These are phyloP conservation scores for Sarocladium brachiariae DNA, from an alignment of 2,329 filamentous ascomycete genomes.

Conservation along the genomic window DNA sequence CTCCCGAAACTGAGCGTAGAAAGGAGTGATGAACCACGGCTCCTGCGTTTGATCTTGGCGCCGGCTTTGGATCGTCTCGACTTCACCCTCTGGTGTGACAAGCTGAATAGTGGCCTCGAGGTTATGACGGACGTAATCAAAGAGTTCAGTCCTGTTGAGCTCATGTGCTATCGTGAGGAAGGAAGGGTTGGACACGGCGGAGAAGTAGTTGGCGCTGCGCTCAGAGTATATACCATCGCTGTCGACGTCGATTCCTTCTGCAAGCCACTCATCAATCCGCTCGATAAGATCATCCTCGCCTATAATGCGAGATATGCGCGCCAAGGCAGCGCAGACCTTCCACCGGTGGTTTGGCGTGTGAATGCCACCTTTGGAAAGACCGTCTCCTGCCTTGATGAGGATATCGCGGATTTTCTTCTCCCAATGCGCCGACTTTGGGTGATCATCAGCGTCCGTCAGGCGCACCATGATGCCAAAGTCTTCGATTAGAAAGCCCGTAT, in stretches of 20 bases:
- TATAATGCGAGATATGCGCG: constrained; percentile 14
- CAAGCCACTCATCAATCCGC: constrained; percentile 15
- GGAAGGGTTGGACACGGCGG: constrained; percentile 15
- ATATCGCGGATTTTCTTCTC: constrained; percentile 14
- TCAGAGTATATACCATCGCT: constrained; percentile 17
- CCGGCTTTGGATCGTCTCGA: constrained; percentile 15
- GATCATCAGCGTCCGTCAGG: constrained; percentile 14
- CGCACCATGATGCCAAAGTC: constrained; percentile 16
- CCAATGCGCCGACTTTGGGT: constrained; percentile 11
- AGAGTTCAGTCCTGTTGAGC: constrained; percentile 13
- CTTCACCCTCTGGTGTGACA: constrained; percentile 13
- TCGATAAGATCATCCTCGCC: constrained; percentile 8
- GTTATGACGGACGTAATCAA: constrained; percentile 14
- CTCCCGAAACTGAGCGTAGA: constrained; percentile 15
- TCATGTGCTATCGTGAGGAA: constrained; percentile 15
- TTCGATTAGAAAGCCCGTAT: constrained; percentile 17
- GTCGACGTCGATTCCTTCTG: constrained; percentile 16
- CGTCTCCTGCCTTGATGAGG: constrained; percentile 14
- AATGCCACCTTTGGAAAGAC: constrained; percentile 14
- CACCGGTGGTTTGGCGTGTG: constrained; percentile 17
- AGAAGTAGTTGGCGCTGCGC: constrained; percentile 16
- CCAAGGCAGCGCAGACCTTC: constrained; percentile 16
- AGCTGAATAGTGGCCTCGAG: constrained; percentile 16
- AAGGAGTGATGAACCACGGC: constrained; percentile 12
- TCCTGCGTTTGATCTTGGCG: constrained; percentile 16